Conservation (phyloP, 306 rosid genomes). For the Sophora flavescens region DNA sequence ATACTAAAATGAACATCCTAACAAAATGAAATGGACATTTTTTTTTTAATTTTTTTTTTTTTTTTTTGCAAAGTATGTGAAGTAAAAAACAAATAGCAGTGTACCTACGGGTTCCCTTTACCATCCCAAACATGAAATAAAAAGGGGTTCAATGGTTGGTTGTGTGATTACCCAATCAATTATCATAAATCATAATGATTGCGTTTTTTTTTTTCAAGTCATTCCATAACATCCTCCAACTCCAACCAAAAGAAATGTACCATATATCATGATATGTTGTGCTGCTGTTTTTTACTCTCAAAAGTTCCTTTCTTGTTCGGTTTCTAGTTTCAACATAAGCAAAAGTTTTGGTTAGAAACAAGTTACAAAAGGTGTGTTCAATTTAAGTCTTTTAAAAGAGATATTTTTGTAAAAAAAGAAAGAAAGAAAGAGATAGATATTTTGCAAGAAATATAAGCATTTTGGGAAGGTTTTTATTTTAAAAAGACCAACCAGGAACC, state of each 20-base stretch:
- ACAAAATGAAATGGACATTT: too few species aligned
- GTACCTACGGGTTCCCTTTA: too few species aligned
- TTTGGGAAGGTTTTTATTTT: neutral
- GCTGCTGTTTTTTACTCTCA: neutral
- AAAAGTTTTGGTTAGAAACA: neutral
- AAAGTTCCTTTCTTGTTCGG: neutral
- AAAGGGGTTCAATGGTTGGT: neutral
- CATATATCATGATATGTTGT: neutral
- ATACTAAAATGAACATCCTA: too few species aligned
- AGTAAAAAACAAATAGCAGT: too few species aligned
- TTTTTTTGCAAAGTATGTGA: too few species aligned
- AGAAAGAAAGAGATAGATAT: too few species aligned
- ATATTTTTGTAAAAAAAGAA: too few species aligned
- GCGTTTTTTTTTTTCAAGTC: too few species aligned
- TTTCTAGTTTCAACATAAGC: neutral
- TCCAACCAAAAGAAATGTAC: too few species aligned
- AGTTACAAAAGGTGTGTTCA: neutral
- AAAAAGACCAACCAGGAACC: constrained; percentile 31
- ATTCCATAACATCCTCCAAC: too few species aligned
- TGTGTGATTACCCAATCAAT: neutral
- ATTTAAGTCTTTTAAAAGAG: neutral
- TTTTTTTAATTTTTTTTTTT: too few species aligned
- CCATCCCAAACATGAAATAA: constrained; percentile 1
- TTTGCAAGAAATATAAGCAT: neutral
- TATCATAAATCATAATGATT: too few species aligned